Conservation (phyloP, 2,329 filamentous ascomycete species). For the Alternaria brassicicola region DNA sequence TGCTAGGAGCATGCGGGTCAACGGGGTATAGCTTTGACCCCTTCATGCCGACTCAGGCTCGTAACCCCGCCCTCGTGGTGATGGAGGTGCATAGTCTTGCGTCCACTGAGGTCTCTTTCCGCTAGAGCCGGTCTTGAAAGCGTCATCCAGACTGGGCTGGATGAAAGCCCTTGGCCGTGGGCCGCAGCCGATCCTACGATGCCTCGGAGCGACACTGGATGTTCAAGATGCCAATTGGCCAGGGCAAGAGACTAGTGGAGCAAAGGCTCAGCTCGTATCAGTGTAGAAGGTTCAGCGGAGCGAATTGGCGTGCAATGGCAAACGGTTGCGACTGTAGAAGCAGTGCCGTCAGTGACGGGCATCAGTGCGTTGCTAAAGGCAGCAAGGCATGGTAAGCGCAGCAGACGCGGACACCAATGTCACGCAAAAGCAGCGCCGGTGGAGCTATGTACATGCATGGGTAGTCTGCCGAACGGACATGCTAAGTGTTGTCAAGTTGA, state of each 20-base stretch:
- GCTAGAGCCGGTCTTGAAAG: slow-evolving; percentile 44
- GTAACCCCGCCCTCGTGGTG: slow-evolving; percentile 48
- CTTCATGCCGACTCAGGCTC: slow-evolving; percentile 40
- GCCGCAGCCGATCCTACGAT: slow-evolving; percentile 46
- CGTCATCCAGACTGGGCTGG: slow-evolving; percentile 45
- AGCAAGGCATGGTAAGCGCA: slow-evolving; percentile 48
- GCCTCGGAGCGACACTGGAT: slow-evolving; percentile 34
- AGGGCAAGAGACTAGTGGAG: slow-evolving; percentile 33
- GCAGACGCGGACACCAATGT: slow-evolving; percentile 43
- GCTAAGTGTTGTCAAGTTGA: slow-evolving; percentile 52
- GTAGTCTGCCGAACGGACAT: slow-evolving; percentile 47
- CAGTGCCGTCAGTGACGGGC: slow-evolving; percentile 33
- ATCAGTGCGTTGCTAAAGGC: slow-evolving; percentile 42
- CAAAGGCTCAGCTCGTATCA: slow-evolving; percentile 38
- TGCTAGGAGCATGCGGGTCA: slow-evolving; percentile 30
- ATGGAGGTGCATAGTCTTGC: slow-evolving; percentile 50
- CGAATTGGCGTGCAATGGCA: slow-evolving; percentile 43
- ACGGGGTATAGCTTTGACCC: slow-evolving; percentile 45
- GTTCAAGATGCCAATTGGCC: slow-evolving; percentile 40
- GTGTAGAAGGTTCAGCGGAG: slow-evolving; percentile 36
- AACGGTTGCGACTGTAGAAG: slow-evolving; percentile 33
- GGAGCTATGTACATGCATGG: slow-evolving; percentile 47
- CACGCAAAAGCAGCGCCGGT: slow-evolving; percentile 45
- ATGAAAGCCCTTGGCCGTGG: slow-evolving; percentile 37
- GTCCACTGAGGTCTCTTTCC: slow-evolving; percentile 45